Base-by-base conservation (phyloP, 2,329 filamentous ascomycete species). In the Aspergillus persii region DNA sequence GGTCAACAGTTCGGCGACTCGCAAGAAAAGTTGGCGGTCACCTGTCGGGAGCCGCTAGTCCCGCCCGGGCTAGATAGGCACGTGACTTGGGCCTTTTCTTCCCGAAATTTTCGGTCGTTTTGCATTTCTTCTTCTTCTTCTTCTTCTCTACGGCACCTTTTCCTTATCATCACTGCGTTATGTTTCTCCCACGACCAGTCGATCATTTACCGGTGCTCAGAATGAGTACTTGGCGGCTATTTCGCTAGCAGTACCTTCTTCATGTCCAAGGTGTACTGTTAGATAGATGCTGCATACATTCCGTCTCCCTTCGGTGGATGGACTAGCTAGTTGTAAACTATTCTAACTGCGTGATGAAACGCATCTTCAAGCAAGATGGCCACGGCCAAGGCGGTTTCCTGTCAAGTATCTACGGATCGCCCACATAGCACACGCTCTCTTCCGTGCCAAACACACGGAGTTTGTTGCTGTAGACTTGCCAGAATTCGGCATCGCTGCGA, bases 191-290 rank as follows among this genome's bases (percentile, higher is more conserved):
- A 89, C 83, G 85, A 87, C 84, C 87, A 89, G 85, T 85, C 91
- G 92, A 93, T 87, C 93, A 96, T 96, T 95, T 84, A 86, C 79
- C 79, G 81, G 87, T 95, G 93, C 91, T 91, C 76, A 96, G 90
- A 96, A 75, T 76, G 81, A 90, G 79, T 72, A 67, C 50, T 61
- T 62, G 58, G 88, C 89, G 91, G 89, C 89, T 89, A 90, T 91
- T 96, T 92, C 93, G 93, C 93, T 97, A 97, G 90, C 92, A 86
- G 90, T 89, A 89, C 90, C 91, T 92, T 90, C 85, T 79, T 79
- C 59, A 64, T 60, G 9, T 64, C 73, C 86, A 91, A 90, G 89
- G 90, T 84, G 86, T 88, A 87, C 89, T 84, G 92, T 94, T 96
- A 96, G 92, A 96, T 96, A 96, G 92, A 86, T 86, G 86, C 87